phyloP scores from a whole-genome alignment of 495 filamentous ascomycete genomes.

The Oidiodendron maius region DNA sequence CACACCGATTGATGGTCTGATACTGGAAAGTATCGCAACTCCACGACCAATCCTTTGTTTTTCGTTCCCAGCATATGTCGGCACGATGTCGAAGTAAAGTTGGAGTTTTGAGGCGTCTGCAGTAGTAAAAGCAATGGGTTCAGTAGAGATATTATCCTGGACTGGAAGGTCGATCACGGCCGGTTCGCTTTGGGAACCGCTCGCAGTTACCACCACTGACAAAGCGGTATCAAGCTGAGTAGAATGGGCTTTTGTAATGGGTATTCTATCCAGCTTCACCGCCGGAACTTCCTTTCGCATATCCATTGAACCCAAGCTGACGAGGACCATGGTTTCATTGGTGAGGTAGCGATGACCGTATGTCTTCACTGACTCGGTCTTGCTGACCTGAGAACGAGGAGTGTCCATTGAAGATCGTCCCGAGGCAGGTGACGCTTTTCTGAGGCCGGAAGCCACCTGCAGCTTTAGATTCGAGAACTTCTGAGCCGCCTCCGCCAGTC shows the following conservation, averaged over 20 bases:
- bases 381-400: slow-evolving; percentile 28
- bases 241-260: slow-evolving; percentile 77
- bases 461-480: slow-evolving; percentile 26
- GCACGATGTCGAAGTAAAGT: slow-evolving; percentile 89
- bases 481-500: slow-evolving; percentile 44
- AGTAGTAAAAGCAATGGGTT: slow-evolving; percentile 84
- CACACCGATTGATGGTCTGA: slow-evolving; percentile 70
- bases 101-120: slow-evolving; percentile 74
- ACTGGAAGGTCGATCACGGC: slow-evolving; percentile 88
- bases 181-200: slow-evolving; percentile 77
- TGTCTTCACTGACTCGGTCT: slow-evolving; percentile 75
- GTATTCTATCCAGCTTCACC: slow-evolving; percentile 85
- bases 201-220: slow-evolving; percentile 87
- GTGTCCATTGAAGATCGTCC: slow-evolving; percentile 45
- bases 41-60: slow-evolving; percentile 86
- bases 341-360: slow-evolving; percentile 95
- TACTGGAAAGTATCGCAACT: slow-evolving; percentile 79
- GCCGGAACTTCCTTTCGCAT: slow-evolving; percentile 73
- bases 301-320: slow-evolving; percentile 92
- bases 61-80: slow-evolving; percentile 90
- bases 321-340: slow-evolving; percentile 80
- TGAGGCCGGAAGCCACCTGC: slow-evolving; percentile 27
- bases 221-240: slow-evolving; percentile 92
- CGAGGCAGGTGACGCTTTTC: slow-evolving; percentile 35
- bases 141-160: slow-evolving; percentile 87